Conservation (phyloP, 495 filamentous ascomycete genomes). For the Hypoxylon cercidicola region DNA sequence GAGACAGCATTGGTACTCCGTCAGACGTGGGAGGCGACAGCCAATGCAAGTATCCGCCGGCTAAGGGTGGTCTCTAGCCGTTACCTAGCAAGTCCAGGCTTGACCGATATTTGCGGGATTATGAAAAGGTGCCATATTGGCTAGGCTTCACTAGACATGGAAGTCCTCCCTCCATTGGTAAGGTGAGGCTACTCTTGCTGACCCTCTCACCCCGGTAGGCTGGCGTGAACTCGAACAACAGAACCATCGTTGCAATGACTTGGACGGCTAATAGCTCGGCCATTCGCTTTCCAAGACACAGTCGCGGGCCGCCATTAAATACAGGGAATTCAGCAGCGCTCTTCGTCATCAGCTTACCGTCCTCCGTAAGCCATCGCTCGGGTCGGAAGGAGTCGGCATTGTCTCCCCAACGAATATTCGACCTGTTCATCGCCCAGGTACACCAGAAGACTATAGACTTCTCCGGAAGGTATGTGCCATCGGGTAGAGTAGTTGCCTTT, state of each 20-base stretch:
- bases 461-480: conserved; percentile 65
- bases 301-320: conserved; percentile 68
- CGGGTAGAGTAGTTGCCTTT: conserved; percentile 61
- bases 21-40: too few species aligned
- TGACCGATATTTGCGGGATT: background rate
- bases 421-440: conserved; percentile 69
- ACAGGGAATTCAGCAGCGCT: conserved; percentile 67
- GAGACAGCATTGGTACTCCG: too few species aligned
- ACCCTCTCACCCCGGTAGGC: conserved; percentile 55
- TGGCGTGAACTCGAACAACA: conserved; percentile 59
- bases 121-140: background rate
- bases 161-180: conserved; percentile 70
- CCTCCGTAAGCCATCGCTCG: conserved; percentile 60
- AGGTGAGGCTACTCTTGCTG: conserved; percentile 66
- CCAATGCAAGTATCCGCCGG: too few species aligned
- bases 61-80: background rate
- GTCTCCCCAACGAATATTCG: conserved; percentile 63
- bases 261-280: conserved; percentile 65
- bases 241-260: conserved; percentile 60
- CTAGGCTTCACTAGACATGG: conserved; percentile 53
- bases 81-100: background rate
- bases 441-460: conserved; percentile 66
- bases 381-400: conserved; percentile 65
- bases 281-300: conserved; percentile 69
- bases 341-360: conserved; percentile 53